Conservation (phyloP, 352 stramenopile genomes). For the Phytophthora constricta region DNA sequence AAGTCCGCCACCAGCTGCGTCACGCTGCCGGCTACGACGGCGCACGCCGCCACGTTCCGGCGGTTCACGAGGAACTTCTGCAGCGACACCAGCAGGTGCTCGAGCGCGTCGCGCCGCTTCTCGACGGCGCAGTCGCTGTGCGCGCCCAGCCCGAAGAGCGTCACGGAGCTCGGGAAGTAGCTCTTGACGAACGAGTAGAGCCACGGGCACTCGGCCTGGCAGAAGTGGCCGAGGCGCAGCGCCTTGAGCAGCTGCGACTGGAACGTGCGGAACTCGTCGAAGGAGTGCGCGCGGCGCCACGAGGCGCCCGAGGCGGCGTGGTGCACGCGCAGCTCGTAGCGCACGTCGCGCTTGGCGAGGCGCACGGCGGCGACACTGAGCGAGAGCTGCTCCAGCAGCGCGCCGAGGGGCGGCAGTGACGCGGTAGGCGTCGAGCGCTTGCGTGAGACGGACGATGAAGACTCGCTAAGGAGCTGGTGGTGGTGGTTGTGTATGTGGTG, state of each 20-base stretch:
- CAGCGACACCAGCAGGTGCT: conserved; percentile 39
- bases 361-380: conserved; percentile 15
- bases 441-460: neutral
- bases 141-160: conserved; percentile 29
- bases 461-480: neutral
- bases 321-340: conserved; percentile 12
- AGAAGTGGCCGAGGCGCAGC: conserved; percentile 53
- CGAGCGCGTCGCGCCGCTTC: conserved; percentile 32
- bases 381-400: conserved; percentile 27
- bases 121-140: conserved; percentile 34
- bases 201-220: conserved; percentile 55
- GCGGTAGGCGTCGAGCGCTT: neutral
- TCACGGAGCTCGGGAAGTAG: conserved; percentile 43
- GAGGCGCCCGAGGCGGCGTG: conserved; percentile 7
- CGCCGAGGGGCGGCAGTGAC: neutral
- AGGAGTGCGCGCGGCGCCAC: conserved; percentile 13
- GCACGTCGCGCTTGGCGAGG: conserved; percentile 23
- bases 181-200: conserved; percentile 56
- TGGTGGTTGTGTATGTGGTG: conserved; percentile 12
- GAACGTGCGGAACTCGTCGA: conserved; percentile 47
- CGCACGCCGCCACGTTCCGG: conserved; percentile 41
- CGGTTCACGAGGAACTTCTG: conserved; percentile 44
- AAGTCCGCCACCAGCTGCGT: conserved; percentile 38
- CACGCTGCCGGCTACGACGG: conserved; percentile 30
- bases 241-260: conserved; percentile 32